Evolutionary conservation across 306 rosid species (phyloP).

Genomic region (Castanospermum australe): DNA sequence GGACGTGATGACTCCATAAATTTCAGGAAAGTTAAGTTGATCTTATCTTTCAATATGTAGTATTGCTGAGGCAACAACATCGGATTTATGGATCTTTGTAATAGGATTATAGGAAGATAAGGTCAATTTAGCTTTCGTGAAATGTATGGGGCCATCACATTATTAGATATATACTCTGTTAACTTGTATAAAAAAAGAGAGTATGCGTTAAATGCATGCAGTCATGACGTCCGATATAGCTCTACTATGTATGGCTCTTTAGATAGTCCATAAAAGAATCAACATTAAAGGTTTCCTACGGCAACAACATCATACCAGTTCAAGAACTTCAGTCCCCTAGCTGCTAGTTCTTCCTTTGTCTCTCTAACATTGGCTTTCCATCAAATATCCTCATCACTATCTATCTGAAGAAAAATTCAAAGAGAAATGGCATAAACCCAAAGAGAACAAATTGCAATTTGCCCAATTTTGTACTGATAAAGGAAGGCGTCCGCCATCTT

Average conservation of each 20-base stretch:
- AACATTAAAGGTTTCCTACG: neutral
- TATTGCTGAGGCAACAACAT: neutral
- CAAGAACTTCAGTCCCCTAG: conserved; percentile 65
- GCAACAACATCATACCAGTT: conserved; percentile 48
- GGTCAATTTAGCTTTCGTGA: neutral
- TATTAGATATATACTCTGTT: no score
- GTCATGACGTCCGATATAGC: neutral
- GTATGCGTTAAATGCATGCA: neutral
- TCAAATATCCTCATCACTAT: conserved; percentile 57
- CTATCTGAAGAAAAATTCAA: conserved; percentile 49
- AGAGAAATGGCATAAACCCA: neutral
- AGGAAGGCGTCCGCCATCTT: conserved; percentile 18
- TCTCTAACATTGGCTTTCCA: conserved; percentile 74
- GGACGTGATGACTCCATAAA: neutral
- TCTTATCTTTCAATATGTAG: neutral
- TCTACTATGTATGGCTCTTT: neutral
- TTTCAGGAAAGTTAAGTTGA: neutral
- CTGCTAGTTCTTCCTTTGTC: conserved; percentile 63
- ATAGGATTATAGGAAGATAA: conserved; percentile 3
- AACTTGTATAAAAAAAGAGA: no score
- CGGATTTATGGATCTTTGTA: neutral
- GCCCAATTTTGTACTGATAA: neutral
- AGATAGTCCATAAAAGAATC: neutral
- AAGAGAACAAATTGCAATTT: neutral
- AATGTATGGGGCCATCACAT: neutral